phyloP scores from a whole-genome alignment of 2,329 filamentous ascomycete genomes.

The Neonectria faginata region DNA sequence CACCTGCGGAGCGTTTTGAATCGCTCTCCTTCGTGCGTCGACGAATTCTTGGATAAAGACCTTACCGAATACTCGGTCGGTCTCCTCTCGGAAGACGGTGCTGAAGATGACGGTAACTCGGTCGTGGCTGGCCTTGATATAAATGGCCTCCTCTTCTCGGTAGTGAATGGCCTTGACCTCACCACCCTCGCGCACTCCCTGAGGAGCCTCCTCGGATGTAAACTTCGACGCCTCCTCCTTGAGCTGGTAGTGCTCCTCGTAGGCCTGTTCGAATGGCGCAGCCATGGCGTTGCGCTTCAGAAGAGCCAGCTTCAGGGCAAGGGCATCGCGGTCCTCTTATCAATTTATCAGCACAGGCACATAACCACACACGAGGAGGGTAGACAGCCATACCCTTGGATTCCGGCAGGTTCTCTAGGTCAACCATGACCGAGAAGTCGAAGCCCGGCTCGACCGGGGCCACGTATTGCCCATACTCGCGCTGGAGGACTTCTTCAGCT shows the following conservation, averaged over 20 bases:
- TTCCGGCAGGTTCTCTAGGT: constrained; percentile 86
- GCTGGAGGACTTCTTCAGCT: constrained; percentile 88
- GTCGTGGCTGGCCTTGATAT: constrained; percentile 97
- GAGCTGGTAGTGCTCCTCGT: constrained; percentile 88
- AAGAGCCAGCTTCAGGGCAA: constrained; percentile 88
- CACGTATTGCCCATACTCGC: constrained; percentile 95
- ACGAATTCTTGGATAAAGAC: constrained; percentile 99
- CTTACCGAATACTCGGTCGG: constrained; percentile 96
- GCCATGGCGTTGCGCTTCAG: constrained; percentile 99
- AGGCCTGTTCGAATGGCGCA: constrained; percentile 96
- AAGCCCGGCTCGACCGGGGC: constrained; percentile 89
- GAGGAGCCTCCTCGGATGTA: constrained; percentile 92
- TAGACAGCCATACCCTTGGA: constrained; percentile 70
- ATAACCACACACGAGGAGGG: background rate
- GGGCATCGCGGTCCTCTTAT: constrained; percentile 83
- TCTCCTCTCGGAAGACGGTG: constrained; percentile 97
- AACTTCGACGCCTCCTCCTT: constrained; percentile 92
- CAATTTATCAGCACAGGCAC: constrained; percentile 34
- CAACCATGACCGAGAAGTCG: constrained; percentile 93
- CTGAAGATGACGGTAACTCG: constrained; percentile 99
- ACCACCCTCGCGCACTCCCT: constrained; percentile 89
- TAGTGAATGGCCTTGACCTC: constrained; percentile 98
- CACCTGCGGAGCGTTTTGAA: constrained; percentile 98
- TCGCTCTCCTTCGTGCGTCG: constrained; percentile 91
- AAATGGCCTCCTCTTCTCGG: constrained; percentile 98